Percentiles rank a stretch among this genome's conserved stretches.
These are phyloP conservation scores for Coemansia sp. DNA, from an alignment of 192 early-diverging fungal genomes.

Conservation along the genomic window DNA sequence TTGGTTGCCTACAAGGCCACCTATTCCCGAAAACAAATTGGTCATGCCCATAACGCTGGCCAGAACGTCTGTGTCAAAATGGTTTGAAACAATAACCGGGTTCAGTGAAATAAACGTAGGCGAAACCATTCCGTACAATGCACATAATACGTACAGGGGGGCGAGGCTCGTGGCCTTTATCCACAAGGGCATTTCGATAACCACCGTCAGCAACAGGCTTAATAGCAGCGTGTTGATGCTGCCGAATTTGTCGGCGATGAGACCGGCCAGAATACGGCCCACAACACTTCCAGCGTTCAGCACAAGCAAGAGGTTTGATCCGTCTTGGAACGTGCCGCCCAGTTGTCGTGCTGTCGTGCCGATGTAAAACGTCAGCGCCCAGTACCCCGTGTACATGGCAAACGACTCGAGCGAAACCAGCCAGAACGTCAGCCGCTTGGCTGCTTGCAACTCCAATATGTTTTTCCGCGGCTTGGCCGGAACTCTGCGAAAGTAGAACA, in stretches of 20 bases:
- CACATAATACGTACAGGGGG: slow-evolving; percentile 37
- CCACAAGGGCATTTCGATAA: slow-evolving; percentile 42
- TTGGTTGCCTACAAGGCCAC: slow-evolving; percentile 37
- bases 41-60: slow-evolving; percentile 48
- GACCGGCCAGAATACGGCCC: slow-evolving; percentile 34
- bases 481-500: slow-evolving; percentile 34
- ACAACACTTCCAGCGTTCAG: slow-evolving; percentile 36
- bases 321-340: slow-evolving; percentile 24
- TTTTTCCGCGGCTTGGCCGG: slow-evolving; percentile 55
- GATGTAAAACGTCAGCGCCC: slow-evolving; percentile 43
- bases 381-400: slow-evolving; percentile 48
- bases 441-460: slow-evolving; percentile 25
- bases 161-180: slow-evolving; percentile 28
- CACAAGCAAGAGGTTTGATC: slow-evolving; percentile 38
- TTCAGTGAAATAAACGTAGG: slow-evolving; percentile 50
- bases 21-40: slow-evolving; percentile 42
- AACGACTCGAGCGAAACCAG: slow-evolving; percentile 31
- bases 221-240: slow-evolving; percentile 37
- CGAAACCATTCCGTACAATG: slow-evolving; percentile 39
- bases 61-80: slow-evolving; percentile 28
- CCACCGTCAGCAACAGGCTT: slow-evolving; percentile 20
- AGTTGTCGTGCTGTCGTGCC: slow-evolving; percentile 27
- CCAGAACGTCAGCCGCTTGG: slow-evolving; percentile 36
- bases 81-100: slow-evolving; percentile 34
- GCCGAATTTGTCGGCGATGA: slow-evolving; percentile 39